phyloP scores from a whole-genome alignment of 2,329 filamentous ascomycete species.

The Venturia effusa region DNA sequence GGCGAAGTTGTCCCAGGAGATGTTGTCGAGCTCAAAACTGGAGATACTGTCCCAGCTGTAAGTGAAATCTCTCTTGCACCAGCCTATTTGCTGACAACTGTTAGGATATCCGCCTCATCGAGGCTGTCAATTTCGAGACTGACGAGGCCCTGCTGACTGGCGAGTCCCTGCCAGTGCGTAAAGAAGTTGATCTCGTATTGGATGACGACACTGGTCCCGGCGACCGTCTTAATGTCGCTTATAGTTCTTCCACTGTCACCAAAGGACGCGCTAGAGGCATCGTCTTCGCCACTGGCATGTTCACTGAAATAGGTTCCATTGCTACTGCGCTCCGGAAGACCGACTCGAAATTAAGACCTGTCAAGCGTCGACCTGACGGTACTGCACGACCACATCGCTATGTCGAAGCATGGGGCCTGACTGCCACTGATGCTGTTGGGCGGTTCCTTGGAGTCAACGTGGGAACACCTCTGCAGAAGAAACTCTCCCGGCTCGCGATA shows the following conservation, averaged over 20 bases:
- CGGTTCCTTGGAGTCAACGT: conserved; percentile 45
- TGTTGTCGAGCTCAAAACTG: conserved; percentile 19
- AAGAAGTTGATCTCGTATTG: conserved; percentile 39
- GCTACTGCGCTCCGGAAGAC: conserved; percentile 39
- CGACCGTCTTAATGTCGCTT: conserved; percentile 60
- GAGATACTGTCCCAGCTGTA: conserved; percentile 17
- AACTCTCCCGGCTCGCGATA: conserved; percentile 75
- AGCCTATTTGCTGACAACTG: background rate
- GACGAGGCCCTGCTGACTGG: conserved; percentile 68
- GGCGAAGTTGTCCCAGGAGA: conserved; percentile 29
- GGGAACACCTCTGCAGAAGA: conserved; percentile 76
- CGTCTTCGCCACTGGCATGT: conserved; percentile 59
- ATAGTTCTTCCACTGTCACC: conserved; percentile 61
- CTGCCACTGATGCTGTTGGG: conserved; percentile 9
- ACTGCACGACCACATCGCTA: conserved; percentile 9
- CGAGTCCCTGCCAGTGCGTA: conserved; percentile 62
- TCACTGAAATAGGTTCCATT: conserved; percentile 66
- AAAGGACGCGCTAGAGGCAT: conserved; percentile 60
- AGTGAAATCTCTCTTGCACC: background rate
- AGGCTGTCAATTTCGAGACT: conserved; percentile 62
- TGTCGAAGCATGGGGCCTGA: conserved; percentile 9
- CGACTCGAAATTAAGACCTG: conserved; percentile 13
- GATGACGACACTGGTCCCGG: conserved; percentile 29
- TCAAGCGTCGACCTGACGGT: conserved; percentile 13
- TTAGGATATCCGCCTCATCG: conserved; percentile 38